These are phyloP conservation scores for Colletotrichum tabaci DNA, from an alignment of 2,329 filamentous ascomycete species.

Conservation along the genomic window DNA sequence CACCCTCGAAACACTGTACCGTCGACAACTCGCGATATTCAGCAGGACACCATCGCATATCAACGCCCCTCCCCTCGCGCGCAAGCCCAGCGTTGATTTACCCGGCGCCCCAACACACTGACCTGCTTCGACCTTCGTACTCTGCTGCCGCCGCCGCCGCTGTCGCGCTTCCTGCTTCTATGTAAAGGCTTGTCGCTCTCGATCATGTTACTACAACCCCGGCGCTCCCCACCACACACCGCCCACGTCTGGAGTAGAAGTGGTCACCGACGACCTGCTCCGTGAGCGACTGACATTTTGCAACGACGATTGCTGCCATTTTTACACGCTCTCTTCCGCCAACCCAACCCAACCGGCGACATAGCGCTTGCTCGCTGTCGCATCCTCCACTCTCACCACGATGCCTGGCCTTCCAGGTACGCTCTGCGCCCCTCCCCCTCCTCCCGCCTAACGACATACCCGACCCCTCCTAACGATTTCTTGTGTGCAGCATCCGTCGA, in stretches of 20 bases:
- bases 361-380: conserved; percentile 10
- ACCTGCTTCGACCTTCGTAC: neutral
- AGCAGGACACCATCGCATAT: neutral
- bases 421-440: conserved; percentile 17
- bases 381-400: conserved; percentile 48
- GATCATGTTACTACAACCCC: conserved; percentile 60
- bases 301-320: conserved; percentile 1
- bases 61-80: neutral
- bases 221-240: conserved; percentile 53
- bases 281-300: conserved; percentile 31
- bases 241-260: conserved; percentile 55
- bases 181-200: conserved; percentile 50
- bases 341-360: neutral
- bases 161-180: conserved; percentile 40
- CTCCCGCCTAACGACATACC: neutral
- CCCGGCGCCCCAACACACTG: neutral
- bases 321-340: neutral
- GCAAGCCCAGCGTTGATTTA: conserved; percentile 8
- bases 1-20: neutral
- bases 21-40: conserved; percentile 10
- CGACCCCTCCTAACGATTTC: conserved; percentile 16
- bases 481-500: conserved; percentile 85
- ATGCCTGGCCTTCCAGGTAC: conserved; percentile 73
- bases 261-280: conserved; percentile 48
- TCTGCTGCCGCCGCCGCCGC: conserved; percentile 3